These are phyloP conservation scores for Capronia epimyces DNA, from an alignment of 2,329 filamentous ascomycete species.

Conservation along the genomic window DNA sequence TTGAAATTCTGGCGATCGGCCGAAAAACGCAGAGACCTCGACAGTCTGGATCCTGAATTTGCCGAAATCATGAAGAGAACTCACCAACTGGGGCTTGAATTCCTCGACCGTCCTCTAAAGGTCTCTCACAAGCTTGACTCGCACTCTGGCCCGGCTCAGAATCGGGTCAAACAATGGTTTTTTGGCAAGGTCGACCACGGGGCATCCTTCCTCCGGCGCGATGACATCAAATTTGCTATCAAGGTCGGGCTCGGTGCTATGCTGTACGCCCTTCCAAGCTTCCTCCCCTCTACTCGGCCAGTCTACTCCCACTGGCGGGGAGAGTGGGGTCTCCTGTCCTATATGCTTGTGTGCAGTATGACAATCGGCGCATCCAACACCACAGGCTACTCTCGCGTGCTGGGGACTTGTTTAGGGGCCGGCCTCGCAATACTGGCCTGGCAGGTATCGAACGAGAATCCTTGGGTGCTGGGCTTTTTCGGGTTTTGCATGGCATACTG, in stretches of 20 bases:
- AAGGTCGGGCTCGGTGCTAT: conserved; percentile 90
- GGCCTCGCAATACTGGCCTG: conserved; percentile 69
- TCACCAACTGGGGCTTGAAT: conserved; percentile 24
- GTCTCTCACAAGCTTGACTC: conserved; percentile 6
- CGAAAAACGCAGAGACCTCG: conserved; percentile 26
- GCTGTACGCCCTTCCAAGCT: conserved; percentile 83
- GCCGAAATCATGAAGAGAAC: conserved; percentile 14
- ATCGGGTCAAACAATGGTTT: conserved; percentile 21
- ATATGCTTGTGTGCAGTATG: conserved; percentile 98
- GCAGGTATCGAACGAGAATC: conserved; percentile 68
- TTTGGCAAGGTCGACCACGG: conserved; percentile 48
- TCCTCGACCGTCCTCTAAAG: conserved; percentile 13
- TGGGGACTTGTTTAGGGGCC: conserved; percentile 79
- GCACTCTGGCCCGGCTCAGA: conserved; percentile 12
- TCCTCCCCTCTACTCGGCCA: conserved; percentile 69
- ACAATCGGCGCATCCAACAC: conserved; percentile 95
- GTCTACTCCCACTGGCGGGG: conserved; percentile 84
- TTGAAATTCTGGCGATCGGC: conserved; percentile 63
- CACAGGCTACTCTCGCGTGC: conserved; percentile 77
- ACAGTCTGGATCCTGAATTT: conserved; percentile 25
- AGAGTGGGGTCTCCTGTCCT: conserved; percentile 93
- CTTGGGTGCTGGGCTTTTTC: conserved; percentile 68
- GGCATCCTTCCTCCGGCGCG: conserved; percentile 54
- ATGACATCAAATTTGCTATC: conserved; percentile 72
- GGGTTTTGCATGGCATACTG: conserved; percentile 75